Evolutionary conservation across 441 rosid species (phyloP).

Genomic region (Hura crepitans): DNA sequence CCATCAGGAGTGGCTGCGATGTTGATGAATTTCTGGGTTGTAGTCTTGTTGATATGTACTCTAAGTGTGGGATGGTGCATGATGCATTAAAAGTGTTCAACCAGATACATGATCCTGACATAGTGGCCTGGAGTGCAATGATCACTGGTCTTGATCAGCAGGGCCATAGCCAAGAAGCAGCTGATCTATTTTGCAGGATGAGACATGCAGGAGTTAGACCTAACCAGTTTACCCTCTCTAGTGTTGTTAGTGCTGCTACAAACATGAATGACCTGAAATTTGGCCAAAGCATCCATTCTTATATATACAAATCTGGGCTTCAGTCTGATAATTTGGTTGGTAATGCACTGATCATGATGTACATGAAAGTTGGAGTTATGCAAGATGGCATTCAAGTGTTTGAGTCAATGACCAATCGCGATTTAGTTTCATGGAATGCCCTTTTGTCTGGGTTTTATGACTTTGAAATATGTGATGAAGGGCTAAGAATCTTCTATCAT

Average conservation of each 20-base stretch:
- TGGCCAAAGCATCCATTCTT: slow-evolving; percentile 41
- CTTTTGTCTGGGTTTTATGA: slow-evolving; percentile 34
- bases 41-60: slow-evolving; percentile 42
- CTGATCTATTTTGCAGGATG: slow-evolving; percentile 35
- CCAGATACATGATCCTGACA: slow-evolving; percentile 34
- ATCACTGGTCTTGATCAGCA: slow-evolving; percentile 39
- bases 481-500: slow-evolving; percentile 28
- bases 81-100: slow-evolving; percentile 40
- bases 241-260: slow-evolving; percentile 32
- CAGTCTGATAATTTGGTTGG: slow-evolving; percentile 31
- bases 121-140: slow-evolving; percentile 40
- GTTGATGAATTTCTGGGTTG: slow-evolving; percentile 37
- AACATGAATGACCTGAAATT: slow-evolving; percentile 25
- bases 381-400: slow-evolving; percentile 35
- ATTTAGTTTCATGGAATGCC: slow-evolving; percentile 42
- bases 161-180: slow-evolving; percentile 33
- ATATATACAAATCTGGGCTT: slow-evolving; percentile 35
- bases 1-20: slow-evolving; percentile 32
- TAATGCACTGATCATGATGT: slow-evolving; percentile 44
- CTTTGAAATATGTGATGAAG: slow-evolving; percentile 24
- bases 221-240: slow-evolving; percentile 32
- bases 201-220: slow-evolving; percentile 34
- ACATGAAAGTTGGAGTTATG: slow-evolving; percentile 32
- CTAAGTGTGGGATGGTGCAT: slow-evolving; percentile 36
- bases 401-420: slow-evolving; percentile 28